These are phyloP conservation scores for Pythium sukuiense DNA, from an alignment of 352 stramenopile species.

Conservation along the genomic window DNA sequence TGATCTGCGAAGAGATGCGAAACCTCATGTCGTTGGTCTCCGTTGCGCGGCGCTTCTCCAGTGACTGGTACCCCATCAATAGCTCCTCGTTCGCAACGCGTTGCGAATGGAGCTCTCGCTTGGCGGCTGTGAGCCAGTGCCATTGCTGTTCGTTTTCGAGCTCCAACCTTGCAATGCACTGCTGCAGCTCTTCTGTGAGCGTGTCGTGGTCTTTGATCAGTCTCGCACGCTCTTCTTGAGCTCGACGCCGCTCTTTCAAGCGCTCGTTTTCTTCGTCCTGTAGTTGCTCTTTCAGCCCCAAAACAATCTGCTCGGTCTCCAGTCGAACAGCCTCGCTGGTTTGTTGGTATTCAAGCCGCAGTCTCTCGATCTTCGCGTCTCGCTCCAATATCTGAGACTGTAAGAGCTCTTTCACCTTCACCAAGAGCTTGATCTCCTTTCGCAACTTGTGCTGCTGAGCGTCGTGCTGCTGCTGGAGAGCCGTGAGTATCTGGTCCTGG, in stretches of 20 bases:
- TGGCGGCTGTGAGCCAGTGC: constrained; percentile 72
- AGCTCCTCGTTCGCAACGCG: constrained; percentile 73
- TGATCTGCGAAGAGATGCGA: constrained; percentile 63
- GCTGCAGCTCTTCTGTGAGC: constrained; percentile 44
- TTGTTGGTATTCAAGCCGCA: constrained; percentile 52
- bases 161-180: constrained; percentile 33
- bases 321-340: constrained; percentile 47
- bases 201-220: constrained; percentile 45
- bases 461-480: constrained; percentile 54
- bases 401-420: constrained; percentile 39
- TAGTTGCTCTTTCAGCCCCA: constrained; percentile 38
- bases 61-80: constrained; percentile 53
- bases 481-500: constrained; percentile 45
- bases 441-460: constrained; percentile 38
- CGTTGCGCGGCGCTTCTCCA: constrained; percentile 67
- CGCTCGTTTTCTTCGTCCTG: constrained; percentile 32
- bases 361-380: constrained; percentile 29
- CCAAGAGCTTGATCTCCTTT: constrained; percentile 47
- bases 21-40: constrained; percentile 84
- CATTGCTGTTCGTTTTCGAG: constrained; percentile 42
- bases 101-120: constrained; percentile 62
- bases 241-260: constrained; percentile 33
- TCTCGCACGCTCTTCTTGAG: constrained; percentile 38
- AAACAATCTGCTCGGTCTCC: constrained; percentile 50
- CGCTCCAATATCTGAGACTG: constrained; percentile 40